These are phyloP conservation scores for Ailanthus altissimus DNA, from an alignment of 345 rosid species.

Conservation along the genomic window DNA sequence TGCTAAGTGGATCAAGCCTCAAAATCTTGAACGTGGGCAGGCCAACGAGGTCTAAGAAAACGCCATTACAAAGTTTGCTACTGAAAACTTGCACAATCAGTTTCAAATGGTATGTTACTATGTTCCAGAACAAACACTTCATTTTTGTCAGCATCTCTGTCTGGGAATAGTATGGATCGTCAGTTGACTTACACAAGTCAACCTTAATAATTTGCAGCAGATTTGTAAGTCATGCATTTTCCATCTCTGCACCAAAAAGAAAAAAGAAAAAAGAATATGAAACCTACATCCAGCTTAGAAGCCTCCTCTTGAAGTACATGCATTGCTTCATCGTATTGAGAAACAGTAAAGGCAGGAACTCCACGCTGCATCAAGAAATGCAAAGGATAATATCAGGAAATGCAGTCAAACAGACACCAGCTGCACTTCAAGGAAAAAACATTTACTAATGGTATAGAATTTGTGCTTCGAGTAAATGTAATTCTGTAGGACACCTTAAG, in stretches of 20 bases:
- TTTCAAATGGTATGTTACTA: background rate
- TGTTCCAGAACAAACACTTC: background rate
- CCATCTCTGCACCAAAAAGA: background rate
- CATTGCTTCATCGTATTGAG: conserved; percentile 98
- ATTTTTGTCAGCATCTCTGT: background rate
- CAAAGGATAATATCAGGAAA: background rate
- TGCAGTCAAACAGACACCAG: background rate
- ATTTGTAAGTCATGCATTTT: conserved; percentile 6
- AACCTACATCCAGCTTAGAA: conserved; percentile 66
- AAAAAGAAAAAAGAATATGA: conserved; percentile 13
- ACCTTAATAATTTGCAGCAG: conserved; percentile 8
- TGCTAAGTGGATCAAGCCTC: background rate
- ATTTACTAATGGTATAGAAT: conserved; percentile 14
- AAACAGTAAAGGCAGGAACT: conserved; percentile 88
- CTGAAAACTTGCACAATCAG: background rate
- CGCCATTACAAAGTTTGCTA: background rate
- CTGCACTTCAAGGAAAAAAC: background rate
- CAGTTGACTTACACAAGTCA: background rate
- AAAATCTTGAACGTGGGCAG: conserved; percentile 1
- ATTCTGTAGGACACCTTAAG: conserved; percentile 65
- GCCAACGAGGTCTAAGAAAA: background rate
- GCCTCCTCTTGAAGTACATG: conserved; percentile 81
- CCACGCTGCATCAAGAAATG: conserved; percentile 50
- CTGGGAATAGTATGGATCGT: conserved; percentile 6
- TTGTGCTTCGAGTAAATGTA: conserved; percentile 15